These are phyloP conservation scores for Viridothelium virens DNA, from an alignment of 495 filamentous ascomycete genomes.

Conservation along the genomic window DNA sequence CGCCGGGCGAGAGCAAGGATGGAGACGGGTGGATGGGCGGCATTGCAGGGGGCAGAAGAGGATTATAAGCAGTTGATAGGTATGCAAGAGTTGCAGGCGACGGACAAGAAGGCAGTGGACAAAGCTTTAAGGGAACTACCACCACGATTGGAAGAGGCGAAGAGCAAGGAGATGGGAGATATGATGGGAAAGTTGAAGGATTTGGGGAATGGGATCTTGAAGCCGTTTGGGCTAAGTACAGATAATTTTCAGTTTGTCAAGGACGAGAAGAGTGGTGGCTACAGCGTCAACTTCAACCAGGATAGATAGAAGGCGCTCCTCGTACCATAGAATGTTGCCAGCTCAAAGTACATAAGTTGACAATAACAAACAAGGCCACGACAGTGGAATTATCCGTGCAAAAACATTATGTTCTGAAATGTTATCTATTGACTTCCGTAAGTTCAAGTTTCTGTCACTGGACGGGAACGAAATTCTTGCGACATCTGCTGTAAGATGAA, in stretches of 20 bases:
- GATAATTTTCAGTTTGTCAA: slow-evolving; percentile 90
- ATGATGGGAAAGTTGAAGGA: slow-evolving; percentile 97
- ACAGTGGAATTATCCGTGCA: too few species aligned
- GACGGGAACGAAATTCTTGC: too few species aligned
- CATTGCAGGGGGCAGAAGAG: slow-evolving; percentile 71
- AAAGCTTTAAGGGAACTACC: slow-evolving; percentile 57
- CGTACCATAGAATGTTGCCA: background rate
- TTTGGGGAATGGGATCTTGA: slow-evolving; percentile 84
- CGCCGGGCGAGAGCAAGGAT: slow-evolving; percentile 69
- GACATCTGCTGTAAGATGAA: too few species aligned
- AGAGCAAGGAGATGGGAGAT: slow-evolving; percentile 80
- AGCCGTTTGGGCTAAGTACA: slow-evolving; percentile 86
- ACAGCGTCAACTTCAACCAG: slow-evolving; percentile 79
- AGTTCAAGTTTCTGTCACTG: too few species aligned
- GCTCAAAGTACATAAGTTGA: background rate
- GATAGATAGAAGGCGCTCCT: background rate
- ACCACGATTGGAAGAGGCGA: slow-evolving; percentile 59
- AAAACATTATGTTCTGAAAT: background rate
- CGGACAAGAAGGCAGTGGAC: slow-evolving; percentile 60
- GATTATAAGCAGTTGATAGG: slow-evolving; percentile 34
- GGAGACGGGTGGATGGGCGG: slow-evolving; percentile 68
- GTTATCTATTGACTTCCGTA: background rate
- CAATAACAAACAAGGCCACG: too few species aligned
- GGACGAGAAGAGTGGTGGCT: slow-evolving; percentile 81
- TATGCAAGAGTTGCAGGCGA: slow-evolving; percentile 48